These are phyloP conservation scores for Paramecium octaurelia DNA, from an alignment of 73 alveolate genomes.

Conservation along the genomic window DNA sequence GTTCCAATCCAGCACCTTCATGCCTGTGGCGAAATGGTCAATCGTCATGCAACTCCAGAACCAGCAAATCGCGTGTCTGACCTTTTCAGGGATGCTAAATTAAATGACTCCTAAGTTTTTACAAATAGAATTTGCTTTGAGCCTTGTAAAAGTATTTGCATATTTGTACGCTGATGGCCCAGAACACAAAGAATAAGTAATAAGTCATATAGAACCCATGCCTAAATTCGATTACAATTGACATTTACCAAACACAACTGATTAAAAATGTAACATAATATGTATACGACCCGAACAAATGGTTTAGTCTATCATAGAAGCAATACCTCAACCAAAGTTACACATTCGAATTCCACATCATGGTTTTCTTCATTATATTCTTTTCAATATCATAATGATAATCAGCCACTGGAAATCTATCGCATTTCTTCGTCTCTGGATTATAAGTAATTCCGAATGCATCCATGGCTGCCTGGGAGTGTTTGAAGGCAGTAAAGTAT, in stretches of 20 bases:
- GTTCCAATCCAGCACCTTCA: constrained; percentile 11
- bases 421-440: constrained; percentile 23
- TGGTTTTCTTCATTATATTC: background rate
- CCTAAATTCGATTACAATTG: background rate
- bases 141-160: constrained; percentile 31
- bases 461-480: background rate
- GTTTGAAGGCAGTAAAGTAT: background rate
- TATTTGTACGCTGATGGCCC: background rate
- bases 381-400: constrained; percentile 33
- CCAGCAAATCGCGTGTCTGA: background rate
- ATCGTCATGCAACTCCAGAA: background rate
- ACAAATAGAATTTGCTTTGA: background rate
- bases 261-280: background rate
- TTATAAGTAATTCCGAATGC: constrained; percentile 33
- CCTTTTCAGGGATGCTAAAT: constrained; percentile 22
- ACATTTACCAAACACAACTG: background rate
- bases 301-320: background rate
- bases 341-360: constrained; percentile 30
- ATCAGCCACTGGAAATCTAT: constrained; percentile 34
- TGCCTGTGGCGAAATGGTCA: background rate
- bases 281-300: background rate
- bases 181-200: constrained; percentile 5
- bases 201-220: background rate
- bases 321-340: constrained; percentile 26
- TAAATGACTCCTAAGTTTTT: background rate